Evolutionary conservation across 495 filamentous ascomycete genomes (phyloP).

Genomic region (Penicillium riverlandense): DNA sequence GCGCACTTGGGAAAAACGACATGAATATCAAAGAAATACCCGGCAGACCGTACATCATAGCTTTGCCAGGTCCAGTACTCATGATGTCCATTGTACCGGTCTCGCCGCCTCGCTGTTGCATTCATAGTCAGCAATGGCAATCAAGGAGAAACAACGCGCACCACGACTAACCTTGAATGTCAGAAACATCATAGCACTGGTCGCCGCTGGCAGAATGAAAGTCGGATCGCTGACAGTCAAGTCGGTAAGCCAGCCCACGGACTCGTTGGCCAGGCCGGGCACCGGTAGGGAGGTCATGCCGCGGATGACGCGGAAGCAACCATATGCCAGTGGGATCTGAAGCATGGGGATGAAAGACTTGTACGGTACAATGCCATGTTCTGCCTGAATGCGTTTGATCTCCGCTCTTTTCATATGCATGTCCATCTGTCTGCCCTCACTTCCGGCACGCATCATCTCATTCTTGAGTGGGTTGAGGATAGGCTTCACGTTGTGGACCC

Average conservation of each 20-base stretch:
- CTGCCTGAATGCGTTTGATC: slow-evolving; percentile 39
- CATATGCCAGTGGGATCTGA: slow-evolving; percentile 67
- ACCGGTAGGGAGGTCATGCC: slow-evolving; percentile 74
- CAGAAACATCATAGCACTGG: slow-evolving; percentile 41
- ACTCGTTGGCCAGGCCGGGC: slow-evolving; percentile 63
- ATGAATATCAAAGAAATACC: slow-evolving; percentile 55
- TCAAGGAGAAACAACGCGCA: slow-evolving; percentile 4
- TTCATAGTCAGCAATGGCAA: not conserved
- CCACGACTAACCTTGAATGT: slow-evolving; percentile 53
- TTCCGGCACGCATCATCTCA: slow-evolving; percentile 35
- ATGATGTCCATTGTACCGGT: slow-evolving; percentile 24
- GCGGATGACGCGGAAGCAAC: slow-evolving; percentile 68
- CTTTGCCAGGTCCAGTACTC: slow-evolving; percentile 29
- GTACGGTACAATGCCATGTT: slow-evolving; percentile 45
- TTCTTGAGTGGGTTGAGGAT: slow-evolving; percentile 19
- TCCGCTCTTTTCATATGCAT: slow-evolving; percentile 36
- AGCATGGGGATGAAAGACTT: slow-evolving; percentile 52
- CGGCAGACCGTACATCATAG: slow-evolving; percentile 53
- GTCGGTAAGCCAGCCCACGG: slow-evolving; percentile 71
- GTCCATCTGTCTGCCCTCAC: slow-evolving; percentile 29
- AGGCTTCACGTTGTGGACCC: slow-evolving; percentile 38
- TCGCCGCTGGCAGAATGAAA: slow-evolving; percentile 58
- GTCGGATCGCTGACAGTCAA: slow-evolving; percentile 72
- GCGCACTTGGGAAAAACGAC: slow-evolving; percentile 53
- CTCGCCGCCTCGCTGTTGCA: slow-evolving; percentile 47